These are phyloP conservation scores for Xylaria palmicola DNA, from an alignment of 495 filamentous ascomycete genomes.

Conservation along the genomic window DNA sequence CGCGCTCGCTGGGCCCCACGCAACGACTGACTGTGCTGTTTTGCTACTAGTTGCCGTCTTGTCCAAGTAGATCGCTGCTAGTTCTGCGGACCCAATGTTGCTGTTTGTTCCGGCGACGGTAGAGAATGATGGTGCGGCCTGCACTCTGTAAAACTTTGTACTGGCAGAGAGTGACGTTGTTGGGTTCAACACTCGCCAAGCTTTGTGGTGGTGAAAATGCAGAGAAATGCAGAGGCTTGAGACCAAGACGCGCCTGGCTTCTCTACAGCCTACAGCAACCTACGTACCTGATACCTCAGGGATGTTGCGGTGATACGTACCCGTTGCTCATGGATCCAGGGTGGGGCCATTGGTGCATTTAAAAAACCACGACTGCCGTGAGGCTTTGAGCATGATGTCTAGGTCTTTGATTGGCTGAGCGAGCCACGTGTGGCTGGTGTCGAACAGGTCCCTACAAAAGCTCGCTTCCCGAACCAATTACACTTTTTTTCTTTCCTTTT, in stretches of 20 bases:
- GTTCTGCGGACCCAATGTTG: background rate
- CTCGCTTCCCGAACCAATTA: background rate
- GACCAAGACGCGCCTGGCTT: no score
- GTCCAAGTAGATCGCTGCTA: background rate
- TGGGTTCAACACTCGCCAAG: background rate
- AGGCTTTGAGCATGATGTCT: no score
- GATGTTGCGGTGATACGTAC: no score
- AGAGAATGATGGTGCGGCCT: background rate
- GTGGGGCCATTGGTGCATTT: no score
- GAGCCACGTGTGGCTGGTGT: slow-evolving; percentile 10
- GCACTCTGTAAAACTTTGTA: background rate
- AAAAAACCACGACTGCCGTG: no score
- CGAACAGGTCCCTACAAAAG: background rate
- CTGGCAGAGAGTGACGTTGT: no score
- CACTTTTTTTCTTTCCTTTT: slow-evolving; percentile 34
- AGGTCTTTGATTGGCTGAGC: background rate
- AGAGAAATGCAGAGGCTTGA: no score
- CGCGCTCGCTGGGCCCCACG: slow-evolving; percentile 2
- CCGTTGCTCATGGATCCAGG: no score
- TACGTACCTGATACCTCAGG: background rate
- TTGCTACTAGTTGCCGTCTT: background rate
- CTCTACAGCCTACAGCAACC: no score
- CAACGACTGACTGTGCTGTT: background rate
- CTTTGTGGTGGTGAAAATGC: slow-evolving; percentile 10
- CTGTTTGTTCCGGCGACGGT: no score